A percentile compares a stretch with the other conserved stretches of the same genome.
Evolutionary conservation across 2,329 filamentous ascomycete genomes (phyloP).

Genomic region (Daldinia eschscholtzii): DNA sequence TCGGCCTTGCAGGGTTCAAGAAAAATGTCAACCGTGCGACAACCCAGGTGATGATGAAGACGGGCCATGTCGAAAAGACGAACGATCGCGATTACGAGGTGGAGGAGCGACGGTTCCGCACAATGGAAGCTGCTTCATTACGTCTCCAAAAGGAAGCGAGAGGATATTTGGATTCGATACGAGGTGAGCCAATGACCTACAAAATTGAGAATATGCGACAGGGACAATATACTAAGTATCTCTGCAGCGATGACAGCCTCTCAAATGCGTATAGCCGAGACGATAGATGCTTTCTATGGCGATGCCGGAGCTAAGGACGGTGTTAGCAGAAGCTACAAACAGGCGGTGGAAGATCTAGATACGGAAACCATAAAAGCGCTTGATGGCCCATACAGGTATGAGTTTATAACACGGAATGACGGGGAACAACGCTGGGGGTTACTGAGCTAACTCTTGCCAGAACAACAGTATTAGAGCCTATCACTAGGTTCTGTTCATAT

Average conservation of each 20-base stretch:
- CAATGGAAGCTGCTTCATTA: constrained; percentile 94
- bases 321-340: constrained; percentile 96
- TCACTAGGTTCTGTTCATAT: constrained; percentile 95
- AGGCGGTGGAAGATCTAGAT: constrained; percentile 97
- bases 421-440: not conserved
- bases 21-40: constrained; percentile 99
- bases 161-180: constrained; percentile 94
- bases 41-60: constrained; percentile 99
- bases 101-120: constrained; percentile 94
- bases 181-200: constrained; percentile 68
- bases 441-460: constrained; percentile 57
- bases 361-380: constrained; percentile 98
- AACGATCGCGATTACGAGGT: constrained; percentile 99
- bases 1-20: constrained; percentile 74
- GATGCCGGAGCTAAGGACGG: constrained; percentile 95
- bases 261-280: constrained; percentile 99
- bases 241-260: constrained; percentile 92
- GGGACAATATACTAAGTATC: constrained; percentile 28
- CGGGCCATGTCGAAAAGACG: constrained; percentile 97
- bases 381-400: constrained; percentile 90
- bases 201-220: not conserved
- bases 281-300: constrained; percentile 98
- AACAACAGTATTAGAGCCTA: constrained; percentile 94
- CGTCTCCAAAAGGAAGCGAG: constrained; percentile 97
- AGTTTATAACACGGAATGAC: not conserved